Base-by-base conservation (phyloP, 192 early-diverging fungal genomes). In the Gonapodya sp. region DNA sequence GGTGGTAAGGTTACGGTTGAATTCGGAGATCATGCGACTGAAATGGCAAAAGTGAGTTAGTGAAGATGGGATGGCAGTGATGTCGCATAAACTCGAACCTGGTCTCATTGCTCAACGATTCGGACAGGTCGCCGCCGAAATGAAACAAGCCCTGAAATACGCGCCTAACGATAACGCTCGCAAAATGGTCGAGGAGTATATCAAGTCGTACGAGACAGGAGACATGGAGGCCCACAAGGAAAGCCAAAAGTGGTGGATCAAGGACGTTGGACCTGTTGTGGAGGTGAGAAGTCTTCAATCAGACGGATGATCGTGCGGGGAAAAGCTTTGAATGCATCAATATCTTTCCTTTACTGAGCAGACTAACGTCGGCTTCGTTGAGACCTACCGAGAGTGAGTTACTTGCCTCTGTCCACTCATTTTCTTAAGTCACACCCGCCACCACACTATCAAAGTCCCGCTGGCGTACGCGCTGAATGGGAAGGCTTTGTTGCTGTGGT, bases 401-500 rank as follows among this genome's bases (percentile, higher is more conserved):
- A 8, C 8, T 16, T 16, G 46, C 8, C 8, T 64, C 8, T 24
- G 24, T 64, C 24, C 46, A 24, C 24, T 8, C 8, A 16, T 64
- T 64, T 16, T 64, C 8, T 8, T 64, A 64, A 24, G 46, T 16
- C 24, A 8, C 8, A 64, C 8, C 24, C 24, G 46, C 24, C 46
- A 16, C 46, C 8, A 24, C 24, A 16, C 24, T 64, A 8, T 24
- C 24, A 24, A 8, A 64, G 46, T 81, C 90, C 90, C 36, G 88
- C 88, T 34, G 90, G 90, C 31, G 84, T 90, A 16, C 81, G 90
- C 30, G 90, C 89, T 72, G 90, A 89, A 83, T 91, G 90, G 90
- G 89, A 92, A 82, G 90, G 90, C 0, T 91, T 92, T 79, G 89
- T 91, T 31, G 87, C 90, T 2, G 87, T 91, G 79, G 88, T 90